Evolutionary conservation across 306 rosid species (phyloP).

Genomic region (Corylus americana): DNA sequence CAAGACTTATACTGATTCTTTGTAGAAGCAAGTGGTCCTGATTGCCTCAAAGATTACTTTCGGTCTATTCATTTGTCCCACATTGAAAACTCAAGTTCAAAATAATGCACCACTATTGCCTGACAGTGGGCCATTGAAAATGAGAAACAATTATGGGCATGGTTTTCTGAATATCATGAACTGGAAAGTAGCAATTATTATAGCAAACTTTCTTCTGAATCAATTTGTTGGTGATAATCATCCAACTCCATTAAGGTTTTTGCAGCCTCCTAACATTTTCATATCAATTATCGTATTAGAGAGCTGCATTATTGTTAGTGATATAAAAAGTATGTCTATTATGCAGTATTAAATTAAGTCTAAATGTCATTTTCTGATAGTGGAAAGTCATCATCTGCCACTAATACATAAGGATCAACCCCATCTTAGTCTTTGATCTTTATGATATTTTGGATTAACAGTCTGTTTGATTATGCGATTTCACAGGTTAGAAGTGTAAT

Average conservation of each 20-base stretch:
- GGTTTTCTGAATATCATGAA: neutral
- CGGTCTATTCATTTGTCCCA: slow-evolving; percentile 19
- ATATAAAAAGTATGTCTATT: neutral
- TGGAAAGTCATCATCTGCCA: slow-evolving; percentile 2
- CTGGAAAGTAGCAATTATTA: neutral
- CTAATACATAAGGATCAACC: neutral
- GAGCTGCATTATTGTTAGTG: neutral
- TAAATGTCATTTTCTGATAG: neutral
- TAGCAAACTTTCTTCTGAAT: neutral
- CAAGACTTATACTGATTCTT: neutral
- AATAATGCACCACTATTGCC: slow-evolving; percentile 12
- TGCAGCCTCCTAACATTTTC: neutral
- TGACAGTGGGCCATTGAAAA: slow-evolving; percentile 9
- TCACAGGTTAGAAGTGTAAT: no score
- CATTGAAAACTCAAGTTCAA: slow-evolving; percentile 13
- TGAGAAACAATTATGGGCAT: neutral
- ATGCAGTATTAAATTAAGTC: neutral
- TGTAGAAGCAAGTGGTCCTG: slow-evolving; percentile 8
- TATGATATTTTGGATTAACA: neutral
- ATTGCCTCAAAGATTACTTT: slow-evolving; percentile 20
- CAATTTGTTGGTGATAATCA: neutral
- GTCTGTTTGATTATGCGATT: no score
- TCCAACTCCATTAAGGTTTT: neutral
- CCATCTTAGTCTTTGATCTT: neutral
- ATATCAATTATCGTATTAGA: neutral